A percentile compares a stretch with the other conserved stretches of the same genome.
These are phyloP conservation scores for Cladosporium cucumerinum DNA, from an alignment of 2,329 filamentous ascomycete species.

Conservation along the genomic window DNA sequence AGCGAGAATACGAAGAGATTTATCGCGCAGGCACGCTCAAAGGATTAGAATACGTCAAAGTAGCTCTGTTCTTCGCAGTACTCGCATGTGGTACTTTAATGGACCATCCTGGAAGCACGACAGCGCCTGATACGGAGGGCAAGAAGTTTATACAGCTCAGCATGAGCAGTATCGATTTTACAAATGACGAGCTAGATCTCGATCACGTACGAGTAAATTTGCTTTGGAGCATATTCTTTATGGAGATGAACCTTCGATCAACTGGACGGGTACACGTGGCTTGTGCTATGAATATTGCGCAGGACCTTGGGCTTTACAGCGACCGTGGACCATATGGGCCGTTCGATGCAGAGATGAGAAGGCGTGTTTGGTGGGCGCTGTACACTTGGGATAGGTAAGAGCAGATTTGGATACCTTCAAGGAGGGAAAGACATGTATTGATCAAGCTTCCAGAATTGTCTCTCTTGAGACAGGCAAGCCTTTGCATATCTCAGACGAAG, in stretches of 20 bases:
- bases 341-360: constrained; percentile 80
- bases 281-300: constrained; percentile 71
- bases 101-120: constrained; percentile 53
- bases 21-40: constrained; percentile 64
- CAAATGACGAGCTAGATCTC: constrained; percentile 72
- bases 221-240: constrained; percentile 73
- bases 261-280: constrained; percentile 85
- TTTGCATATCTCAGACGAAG: constrained; percentile 77
- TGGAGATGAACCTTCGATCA: constrained; percentile 82
- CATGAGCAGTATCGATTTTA: constrained; percentile 69
- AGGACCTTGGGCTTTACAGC: constrained; percentile 77
- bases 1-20: constrained; percentile 69
- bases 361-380: constrained; percentile 88
- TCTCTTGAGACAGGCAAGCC: constrained; percentile 79
- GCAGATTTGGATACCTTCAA: neutral
- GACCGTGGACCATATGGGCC: constrained; percentile 70
- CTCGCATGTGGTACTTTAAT: constrained; percentile 80
- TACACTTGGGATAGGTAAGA: constrained; percentile 81
- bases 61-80: constrained; percentile 76
- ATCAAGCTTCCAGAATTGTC: constrained; percentile 54
- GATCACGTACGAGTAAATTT: constrained; percentile 72
- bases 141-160: constrained; percentile 69
- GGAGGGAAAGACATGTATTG: constrained; percentile 23
- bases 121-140: constrained; percentile 54
- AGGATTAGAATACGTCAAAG: constrained; percentile 65